Conservation (phyloP, 768 basidiomycete species). For the Amanita rubescens region DNA sequence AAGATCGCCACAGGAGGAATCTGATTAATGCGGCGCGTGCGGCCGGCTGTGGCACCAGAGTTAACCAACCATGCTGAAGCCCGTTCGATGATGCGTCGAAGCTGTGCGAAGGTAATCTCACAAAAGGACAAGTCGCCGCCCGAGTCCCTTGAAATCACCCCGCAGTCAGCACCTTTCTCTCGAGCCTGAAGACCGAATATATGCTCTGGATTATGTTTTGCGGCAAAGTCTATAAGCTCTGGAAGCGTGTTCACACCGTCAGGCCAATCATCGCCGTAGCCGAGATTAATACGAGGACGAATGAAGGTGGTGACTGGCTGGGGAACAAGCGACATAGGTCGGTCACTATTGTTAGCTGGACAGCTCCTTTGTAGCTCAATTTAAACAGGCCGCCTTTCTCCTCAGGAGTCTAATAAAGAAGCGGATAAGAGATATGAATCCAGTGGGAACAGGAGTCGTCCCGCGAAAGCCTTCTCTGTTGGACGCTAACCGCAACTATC, state of each 20-base stretch:
- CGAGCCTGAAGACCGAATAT: slow-evolving; percentile 28
- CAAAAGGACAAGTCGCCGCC: slow-evolving; percentile 16
- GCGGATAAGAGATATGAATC: background rate
- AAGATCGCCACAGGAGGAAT: slow-evolving; percentile 29
- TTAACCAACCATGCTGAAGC: slow-evolving; percentile 27
- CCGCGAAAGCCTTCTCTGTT: background rate
- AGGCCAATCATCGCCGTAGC: slow-evolving; percentile 19
- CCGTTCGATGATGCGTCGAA: slow-evolving; percentile 24
- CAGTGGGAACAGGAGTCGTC: background rate
- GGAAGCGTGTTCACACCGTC: slow-evolving; percentile 28
- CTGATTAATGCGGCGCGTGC: slow-evolving; percentile 15
- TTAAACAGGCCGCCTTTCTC: background rate
- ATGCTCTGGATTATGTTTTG: slow-evolving; percentile 26
- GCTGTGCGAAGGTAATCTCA: slow-evolving; percentile 27
- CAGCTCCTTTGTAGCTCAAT: background rate
- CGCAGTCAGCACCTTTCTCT: background rate
- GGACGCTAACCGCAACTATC: background rate
- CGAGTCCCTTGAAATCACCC: background rate
- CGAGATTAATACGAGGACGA: slow-evolving; percentile 29
- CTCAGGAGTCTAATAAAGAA: background rate
- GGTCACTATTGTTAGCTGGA: background rate
- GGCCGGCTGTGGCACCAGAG: slow-evolving; percentile 20
- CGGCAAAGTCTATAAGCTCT: slow-evolving; percentile 30
- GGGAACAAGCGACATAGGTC: slow-evolving; percentile 2
- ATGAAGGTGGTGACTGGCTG: slow-evolving; percentile 18